Evolutionary conservation across 805 yeast species (phyloP).

Genomic region (Pichia kluyveri): DNA sequence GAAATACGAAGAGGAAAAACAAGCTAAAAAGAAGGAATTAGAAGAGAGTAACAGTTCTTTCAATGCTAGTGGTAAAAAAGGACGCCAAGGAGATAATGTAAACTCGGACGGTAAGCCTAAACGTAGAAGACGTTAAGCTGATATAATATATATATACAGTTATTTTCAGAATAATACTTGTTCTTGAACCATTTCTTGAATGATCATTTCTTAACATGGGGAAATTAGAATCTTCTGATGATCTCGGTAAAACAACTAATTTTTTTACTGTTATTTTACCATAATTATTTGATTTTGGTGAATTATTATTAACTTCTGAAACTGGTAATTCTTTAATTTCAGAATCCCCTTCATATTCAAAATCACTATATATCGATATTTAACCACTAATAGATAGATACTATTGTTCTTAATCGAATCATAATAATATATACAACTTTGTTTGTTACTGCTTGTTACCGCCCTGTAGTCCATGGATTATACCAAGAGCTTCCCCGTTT

Average conservation of each 20-base stretch:
- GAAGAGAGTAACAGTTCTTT: neutral
- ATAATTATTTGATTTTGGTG: too few species aligned
- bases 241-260: neutral
- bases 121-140: neutral
- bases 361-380: too few species aligned
- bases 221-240: neutral
- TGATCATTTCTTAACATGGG: neutral
- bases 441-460: too few species aligned
- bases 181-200: neutral
- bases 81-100: neutral
- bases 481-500: too few species aligned
- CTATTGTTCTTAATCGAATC: too few species aligned
- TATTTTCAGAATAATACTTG: neutral
- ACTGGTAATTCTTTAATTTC: too few species aligned
- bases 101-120: neutral
- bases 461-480: neutral
- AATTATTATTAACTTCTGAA: too few species aligned
- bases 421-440: too few species aligned
- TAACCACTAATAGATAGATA: too few species aligned
- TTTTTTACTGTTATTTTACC: too few species aligned
- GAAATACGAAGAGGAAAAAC: conserved; percentile 18
- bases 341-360: neutral
- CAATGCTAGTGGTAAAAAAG: neutral
- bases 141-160: too few species aligned
- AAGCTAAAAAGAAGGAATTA: neutral